Conservation (phyloP, 1,139 yeast species). For the Magnusiomyces fungicola region DNA sequence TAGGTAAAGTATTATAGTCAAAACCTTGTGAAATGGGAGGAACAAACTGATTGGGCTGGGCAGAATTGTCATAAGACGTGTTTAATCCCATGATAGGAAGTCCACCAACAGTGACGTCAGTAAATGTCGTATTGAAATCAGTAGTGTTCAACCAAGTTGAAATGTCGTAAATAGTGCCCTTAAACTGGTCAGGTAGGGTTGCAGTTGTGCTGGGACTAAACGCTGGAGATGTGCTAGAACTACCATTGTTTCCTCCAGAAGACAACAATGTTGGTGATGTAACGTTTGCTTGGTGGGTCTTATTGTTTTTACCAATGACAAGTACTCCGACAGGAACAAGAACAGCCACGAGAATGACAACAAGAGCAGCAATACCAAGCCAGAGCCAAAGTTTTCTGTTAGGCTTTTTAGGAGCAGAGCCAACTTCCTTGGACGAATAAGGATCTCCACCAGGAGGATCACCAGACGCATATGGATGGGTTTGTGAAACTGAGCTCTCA, state of each 20-base stretch:
- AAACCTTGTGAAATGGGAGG: slow-evolving; percentile 18
- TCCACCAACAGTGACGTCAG: slow-evolving; percentile 33
- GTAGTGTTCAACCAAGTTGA: slow-evolving; percentile 31
- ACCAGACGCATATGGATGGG: too few species aligned
- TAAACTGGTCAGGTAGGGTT: slow-evolving; percentile 19
- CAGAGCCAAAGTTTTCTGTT: too few species aligned
- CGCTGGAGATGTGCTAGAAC: too few species aligned
- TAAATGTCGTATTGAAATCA: slow-evolving; percentile 34
- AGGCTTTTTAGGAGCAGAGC: slow-evolving; percentile 13
- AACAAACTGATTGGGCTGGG: neutral
- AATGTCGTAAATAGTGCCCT: slow-evolving; percentile 28
- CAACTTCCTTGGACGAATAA: too few species aligned
- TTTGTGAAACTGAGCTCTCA: too few species aligned
- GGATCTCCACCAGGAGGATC: too few species aligned
- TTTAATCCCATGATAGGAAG: slow-evolving; percentile 33
- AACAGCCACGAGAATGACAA: slow-evolving; percentile 25
- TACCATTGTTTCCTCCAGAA: too few species aligned
- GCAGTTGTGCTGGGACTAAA: neutral
- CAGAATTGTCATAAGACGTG: slow-evolving; percentile 25
- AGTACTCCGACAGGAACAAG: slow-evolving; percentile 30
- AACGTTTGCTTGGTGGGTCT: slow-evolving; percentile 3
- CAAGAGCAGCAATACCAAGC: slow-evolving; percentile 4
- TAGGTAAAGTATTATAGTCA: slow-evolving; percentile 44
- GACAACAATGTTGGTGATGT: too few species aligned
- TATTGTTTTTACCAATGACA: slow-evolving; percentile 18